Base-by-base conservation (phyloP, 768 basidiomycete genomes). In the Leccinum obscurum region DNA sequence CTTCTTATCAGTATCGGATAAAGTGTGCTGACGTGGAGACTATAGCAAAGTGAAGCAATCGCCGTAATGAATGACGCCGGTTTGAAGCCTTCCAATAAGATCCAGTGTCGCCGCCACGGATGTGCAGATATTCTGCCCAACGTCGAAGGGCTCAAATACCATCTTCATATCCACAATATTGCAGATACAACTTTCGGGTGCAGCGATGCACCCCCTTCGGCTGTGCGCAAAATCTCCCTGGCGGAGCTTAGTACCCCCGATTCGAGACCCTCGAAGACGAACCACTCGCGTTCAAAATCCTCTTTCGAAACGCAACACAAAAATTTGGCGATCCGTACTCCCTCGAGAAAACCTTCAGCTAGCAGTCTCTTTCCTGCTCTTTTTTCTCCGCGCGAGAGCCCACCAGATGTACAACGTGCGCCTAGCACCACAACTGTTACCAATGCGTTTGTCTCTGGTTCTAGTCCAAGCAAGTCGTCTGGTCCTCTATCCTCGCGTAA, bases 151-250 rank as follows among this genome's bases (percentile, higher is more conserved):
- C 75, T 85, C 53, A 78, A 78, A 64, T 82, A 76, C 65, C 84
- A 85, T 64, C 69, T 85, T 22, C 83, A 85, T 63, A 81, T 85
- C 52, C 85, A 85, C 68, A 80, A 83, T 62, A 78, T 85, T 34
- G 74, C 77, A 34, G 80, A 82, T 56, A 28, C 11, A 7, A 41
- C 51, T 34, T 5, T 39, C 15, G 22, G 14, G 55, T 17, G 34
- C 32, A n/a, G 20, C 13, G 28, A 52, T 54, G 1, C n/a, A 28
- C 10, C 34, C 4, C 7, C 46, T 49, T 53, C 49, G n/a, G 1
- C 35, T 54, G 24, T 52, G 2, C 37, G 24, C 34, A 55, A 55
- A 37, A 37, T 46, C 30, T 58, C 53, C 9, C 24, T 61, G 32
- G 48, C 37, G 6, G 58, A 59, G 13, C 60, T 44, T 32, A 41